Conservation (phyloP, 495 filamentous ascomycete genomes). For the Penicillium canariense region DNA sequence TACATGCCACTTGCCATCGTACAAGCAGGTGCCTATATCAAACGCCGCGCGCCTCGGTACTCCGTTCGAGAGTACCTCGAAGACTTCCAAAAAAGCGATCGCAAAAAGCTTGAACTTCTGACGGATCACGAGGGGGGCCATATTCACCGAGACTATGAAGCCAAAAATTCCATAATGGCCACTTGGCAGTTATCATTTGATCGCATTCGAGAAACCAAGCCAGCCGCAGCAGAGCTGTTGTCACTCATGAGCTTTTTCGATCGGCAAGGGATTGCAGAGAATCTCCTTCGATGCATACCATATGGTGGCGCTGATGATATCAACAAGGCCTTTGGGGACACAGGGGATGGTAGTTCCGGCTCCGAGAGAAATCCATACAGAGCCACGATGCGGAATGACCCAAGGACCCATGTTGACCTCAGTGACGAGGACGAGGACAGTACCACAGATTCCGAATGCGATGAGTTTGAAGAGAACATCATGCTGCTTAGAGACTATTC, state of each 20-base stretch:
- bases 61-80: constrained; percentile 36
- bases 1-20: constrained; percentile 49
- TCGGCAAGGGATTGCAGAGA: too few species aligned
- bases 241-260: constrained; percentile 25
- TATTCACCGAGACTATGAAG: constrained; percentile 19
- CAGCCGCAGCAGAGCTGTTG: constrained; percentile 19
- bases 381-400: too few species aligned
- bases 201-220: constrained; percentile 16
- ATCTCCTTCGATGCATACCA: too few species aligned
- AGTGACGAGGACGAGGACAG: background rate
- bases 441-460: background rate
- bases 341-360: too few species aligned
- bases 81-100: constrained; percentile 24
- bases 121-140: background rate
- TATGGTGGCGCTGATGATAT: too few species aligned
- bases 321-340: too few species aligned
- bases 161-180: constrained; percentile 22
- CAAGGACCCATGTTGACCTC: too few species aligned
- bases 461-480: background rate
- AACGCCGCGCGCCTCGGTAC: constrained; percentile 18
- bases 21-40: constrained; percentile 51
- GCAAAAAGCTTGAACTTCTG: constrained; percentile 1
- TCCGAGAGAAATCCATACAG: too few species aligned
- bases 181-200: constrained; percentile 38
- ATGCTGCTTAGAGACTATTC: background rate